Evolutionary conservation across 2,329 filamentous ascomycete species (phyloP).

Genomic region (Nemania sp.): DNA sequence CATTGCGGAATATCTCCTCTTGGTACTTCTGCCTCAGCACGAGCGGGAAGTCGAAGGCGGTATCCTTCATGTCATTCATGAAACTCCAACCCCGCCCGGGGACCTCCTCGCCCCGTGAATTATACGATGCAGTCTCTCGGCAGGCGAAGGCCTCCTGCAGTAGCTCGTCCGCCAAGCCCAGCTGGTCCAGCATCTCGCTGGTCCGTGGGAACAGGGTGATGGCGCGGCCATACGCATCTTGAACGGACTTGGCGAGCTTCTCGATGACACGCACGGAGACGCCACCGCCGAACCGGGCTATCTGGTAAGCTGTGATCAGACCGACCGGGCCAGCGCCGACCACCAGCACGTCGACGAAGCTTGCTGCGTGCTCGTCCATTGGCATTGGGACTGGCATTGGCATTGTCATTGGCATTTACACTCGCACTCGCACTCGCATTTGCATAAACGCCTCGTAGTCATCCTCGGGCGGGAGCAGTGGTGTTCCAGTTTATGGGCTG

Average conservation of each 20-base stretch:
- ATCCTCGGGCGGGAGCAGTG: not conserved
- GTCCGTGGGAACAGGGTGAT: slow-evolving; percentile 58
- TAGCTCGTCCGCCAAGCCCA: slow-evolving; percentile 53
- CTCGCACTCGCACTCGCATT: no score
- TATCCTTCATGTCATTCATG: slow-evolving; percentile 58
- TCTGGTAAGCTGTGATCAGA: slow-evolving; percentile 49
- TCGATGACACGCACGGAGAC: slow-evolving; percentile 53
- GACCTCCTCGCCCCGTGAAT: slow-evolving; percentile 49
- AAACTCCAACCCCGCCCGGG: slow-evolving; percentile 55
- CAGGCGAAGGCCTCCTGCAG: slow-evolving; percentile 58
- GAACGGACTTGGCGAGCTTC: slow-evolving; percentile 51
- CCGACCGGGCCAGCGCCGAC: slow-evolving; percentile 53
- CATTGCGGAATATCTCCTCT: slow-evolving; percentile 54
- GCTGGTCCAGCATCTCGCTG: slow-evolving; percentile 56
- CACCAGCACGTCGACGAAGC: slow-evolving; percentile 43
- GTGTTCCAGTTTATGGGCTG: not conserved
- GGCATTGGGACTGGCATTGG: not conserved
- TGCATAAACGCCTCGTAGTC: not conserved
- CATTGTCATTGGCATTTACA: no score
- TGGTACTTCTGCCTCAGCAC: slow-evolving; percentile 60
- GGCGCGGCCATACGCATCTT: slow-evolving; percentile 53
- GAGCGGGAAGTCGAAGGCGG: slow-evolving; percentile 56
- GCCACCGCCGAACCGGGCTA: slow-evolving; percentile 45
- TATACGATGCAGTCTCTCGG: slow-evolving; percentile 54
- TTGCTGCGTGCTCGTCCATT: slow-evolving; percentile 22